Base-by-base conservation (phyloP, 2,329 filamentous ascomycete species). In the Mycosphaerella sp. region DNA sequence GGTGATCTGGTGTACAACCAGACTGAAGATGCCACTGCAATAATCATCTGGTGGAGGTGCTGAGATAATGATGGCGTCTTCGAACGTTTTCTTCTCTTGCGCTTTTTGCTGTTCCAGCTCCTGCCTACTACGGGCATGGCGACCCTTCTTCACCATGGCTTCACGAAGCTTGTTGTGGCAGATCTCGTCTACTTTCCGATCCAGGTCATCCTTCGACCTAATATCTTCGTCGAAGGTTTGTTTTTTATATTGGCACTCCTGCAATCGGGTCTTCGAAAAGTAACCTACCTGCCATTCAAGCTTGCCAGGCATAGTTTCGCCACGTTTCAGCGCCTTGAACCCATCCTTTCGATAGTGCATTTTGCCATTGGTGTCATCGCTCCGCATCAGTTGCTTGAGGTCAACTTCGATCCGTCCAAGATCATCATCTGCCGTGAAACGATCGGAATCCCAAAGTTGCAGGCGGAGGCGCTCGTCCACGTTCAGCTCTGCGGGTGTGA, bases 401-500 rank as follows among this genome's bases (percentile, higher is more conserved):
- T 82, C 80, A 7, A 89, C 70, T 65, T 89, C 86, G 11, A 89
- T 85, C 12, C 85, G 79, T 12, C 86, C 86, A 1, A 89, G 74
- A 62, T 89, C 85, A 61, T 89, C 86, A 64, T 89, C 86, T 1
- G 85, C 85, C 2, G 82, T 85, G 48, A 81, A 78, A 42, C 82
- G 81, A 66, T 89, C 86, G 1, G 84, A 87, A 62, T 90, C 86
- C 86, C 86, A 90, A 0, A 89, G 73, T 64, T 89, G 85, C 1
- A 89, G 65, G 2, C 85, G 79, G 8, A 90, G 67, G 34, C 80
- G 81, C 69, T 67, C 64, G 21, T 84, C 79, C 0, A 87, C 85
- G 57, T 89, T 86, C 9, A 89, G 69, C 65, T 89, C 85, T 59
- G 87, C 82, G 0, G 82, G 77, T 0, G 84, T 83, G 1, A 89